These are phyloP conservation scores for Astrothelium subdiscretum DNA, from an alignment of 495 filamentous ascomycete species.

Conservation along the genomic window DNA sequence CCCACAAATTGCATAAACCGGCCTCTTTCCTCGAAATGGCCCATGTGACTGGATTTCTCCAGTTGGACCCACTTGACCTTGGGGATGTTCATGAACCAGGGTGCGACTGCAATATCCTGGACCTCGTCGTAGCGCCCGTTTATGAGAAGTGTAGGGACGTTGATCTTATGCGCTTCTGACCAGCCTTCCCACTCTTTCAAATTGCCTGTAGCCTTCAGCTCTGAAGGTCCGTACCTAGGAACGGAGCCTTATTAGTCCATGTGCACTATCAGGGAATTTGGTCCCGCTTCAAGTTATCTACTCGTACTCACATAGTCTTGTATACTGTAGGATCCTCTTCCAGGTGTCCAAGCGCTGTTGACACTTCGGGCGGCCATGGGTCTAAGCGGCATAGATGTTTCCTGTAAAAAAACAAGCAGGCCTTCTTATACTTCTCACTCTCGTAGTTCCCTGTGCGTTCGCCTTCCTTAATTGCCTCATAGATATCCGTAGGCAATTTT, in stretches of 20 bases:
- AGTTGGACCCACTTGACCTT: neutral
- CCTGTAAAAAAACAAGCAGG: conserved; percentile 32
- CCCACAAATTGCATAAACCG: neutral
- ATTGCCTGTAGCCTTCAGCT: neutral
- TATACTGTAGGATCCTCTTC: conserved; percentile 36
- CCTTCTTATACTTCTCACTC: conserved; percentile 34
- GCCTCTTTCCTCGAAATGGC: neutral
- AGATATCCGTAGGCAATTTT: conserved; percentile 32
- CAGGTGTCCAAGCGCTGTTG: conserved; percentile 24
- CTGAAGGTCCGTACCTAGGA: conserved; percentile 5
- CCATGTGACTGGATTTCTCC: neutral
- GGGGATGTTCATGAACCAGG: conserved; percentile 32
- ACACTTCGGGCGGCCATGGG: conserved; percentile 27
- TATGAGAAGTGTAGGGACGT: conserved; percentile 34
- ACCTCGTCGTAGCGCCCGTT: conserved; percentile 42
- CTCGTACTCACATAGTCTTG: conserved; percentile 39
- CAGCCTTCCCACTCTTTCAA: conserved; percentile 34
- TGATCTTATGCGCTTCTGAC: conserved; percentile 23
- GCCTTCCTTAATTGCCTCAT: conserved; percentile 28
- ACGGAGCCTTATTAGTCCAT: too few relatives aligned
- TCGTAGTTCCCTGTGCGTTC: conserved; percentile 32
- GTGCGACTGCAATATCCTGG: conserved; percentile 31
- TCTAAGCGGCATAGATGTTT: conserved; percentile 32
- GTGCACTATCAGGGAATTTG: too few relatives aligned
- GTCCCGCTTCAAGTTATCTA: too few relatives aligned